phyloP scores from a whole-genome alignment of 495 filamentous ascomycete species.

The Neurospora sp. region DNA sequence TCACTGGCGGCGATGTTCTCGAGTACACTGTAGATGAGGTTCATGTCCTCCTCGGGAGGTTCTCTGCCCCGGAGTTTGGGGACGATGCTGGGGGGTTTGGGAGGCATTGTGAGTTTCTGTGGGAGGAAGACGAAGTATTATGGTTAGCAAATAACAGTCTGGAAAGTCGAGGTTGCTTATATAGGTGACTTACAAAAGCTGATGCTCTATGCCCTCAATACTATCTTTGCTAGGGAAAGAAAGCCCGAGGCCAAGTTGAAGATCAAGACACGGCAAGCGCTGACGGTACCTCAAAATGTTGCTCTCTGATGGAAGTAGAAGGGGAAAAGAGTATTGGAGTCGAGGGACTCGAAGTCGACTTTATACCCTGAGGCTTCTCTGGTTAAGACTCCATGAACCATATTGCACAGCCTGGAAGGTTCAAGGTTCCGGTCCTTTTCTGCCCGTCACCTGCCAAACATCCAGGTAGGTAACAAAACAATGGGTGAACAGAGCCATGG shows the following conservation, averaged over 20 bases:
- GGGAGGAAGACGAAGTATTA: background rate
- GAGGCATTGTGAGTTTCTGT: background rate
- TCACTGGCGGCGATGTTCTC: background rate
- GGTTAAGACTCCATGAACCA: background rate
- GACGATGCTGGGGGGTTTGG: background rate
- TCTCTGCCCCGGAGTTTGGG: background rate
- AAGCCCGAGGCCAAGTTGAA: background rate
- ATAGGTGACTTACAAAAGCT: background rate
- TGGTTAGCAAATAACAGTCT: background rate
- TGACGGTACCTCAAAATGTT: background rate
- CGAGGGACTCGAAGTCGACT: background rate
- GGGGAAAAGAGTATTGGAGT: background rate
- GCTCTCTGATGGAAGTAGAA: background rate
- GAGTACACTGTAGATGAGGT: background rate
- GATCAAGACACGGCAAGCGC: background rate
- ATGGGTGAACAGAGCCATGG: background rate
- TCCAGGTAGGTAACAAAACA: background rate
- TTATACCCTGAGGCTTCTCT: background rate
- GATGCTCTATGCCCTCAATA: background rate
- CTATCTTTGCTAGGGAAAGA: background rate
- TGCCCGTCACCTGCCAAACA: background rate
- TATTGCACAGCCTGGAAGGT: background rate
- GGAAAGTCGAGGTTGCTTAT: background rate
- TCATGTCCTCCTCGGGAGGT: background rate
- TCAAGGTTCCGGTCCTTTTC: background rate